Conservation (phyloP, 2,329 filamentous ascomycete species). For the Sarocladiaceae sp. region DNA sequence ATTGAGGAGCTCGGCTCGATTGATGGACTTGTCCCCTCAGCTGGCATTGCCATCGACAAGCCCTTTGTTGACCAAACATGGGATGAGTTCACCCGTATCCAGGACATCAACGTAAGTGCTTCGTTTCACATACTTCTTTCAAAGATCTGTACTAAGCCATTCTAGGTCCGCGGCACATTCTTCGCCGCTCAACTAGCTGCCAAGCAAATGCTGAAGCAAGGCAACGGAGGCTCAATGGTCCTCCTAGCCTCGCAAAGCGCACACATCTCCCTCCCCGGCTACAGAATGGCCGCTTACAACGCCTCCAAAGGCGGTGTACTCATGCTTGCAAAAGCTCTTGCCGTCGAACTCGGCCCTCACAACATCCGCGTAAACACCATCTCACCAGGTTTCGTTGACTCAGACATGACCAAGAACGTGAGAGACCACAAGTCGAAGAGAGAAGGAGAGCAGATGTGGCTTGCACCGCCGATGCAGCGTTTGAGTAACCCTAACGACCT, state of each 20-base stretch:
- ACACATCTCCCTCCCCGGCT: conserved; percentile 29
- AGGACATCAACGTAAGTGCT: conserved; percentile 34
- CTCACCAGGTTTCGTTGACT: conserved; percentile 32
- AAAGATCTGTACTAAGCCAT: conserved; percentile 1
- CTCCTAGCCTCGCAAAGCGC: conserved; percentile 33
- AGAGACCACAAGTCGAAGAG: conserved; percentile 26
- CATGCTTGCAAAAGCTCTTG: conserved; percentile 34
- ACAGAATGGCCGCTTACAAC: conserved; percentile 37
- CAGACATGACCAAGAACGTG: conserved; percentile 28
- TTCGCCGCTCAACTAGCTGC: conserved; percentile 34
- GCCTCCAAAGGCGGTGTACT: conserved; percentile 37
- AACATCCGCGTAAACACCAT: conserved; percentile 34
- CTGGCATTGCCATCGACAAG: conserved; percentile 38
- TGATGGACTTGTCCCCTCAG: conserved; percentile 27
- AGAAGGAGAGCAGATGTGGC: conserved; percentile 31
- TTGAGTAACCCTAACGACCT: conserved; percentile 38
- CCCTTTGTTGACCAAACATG: conserved; percentile 39
- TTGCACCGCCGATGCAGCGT: conserved; percentile 32
- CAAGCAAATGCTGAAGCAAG: conserved; percentile 35
- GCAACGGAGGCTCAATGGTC: conserved; percentile 33
- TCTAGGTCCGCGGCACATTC: conserved; percentile 35
- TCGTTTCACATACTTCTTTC: background rate
- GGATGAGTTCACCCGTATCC: conserved; percentile 34
- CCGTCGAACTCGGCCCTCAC: conserved; percentile 31
- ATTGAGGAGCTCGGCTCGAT: conserved; percentile 22